A percentile compares a stretch with the other conserved stretches of the same genome.
Evolutionary conservation across 2,329 filamentous ascomycete species (phyloP).

Genomic region (Aspergillus cejpii): DNA sequence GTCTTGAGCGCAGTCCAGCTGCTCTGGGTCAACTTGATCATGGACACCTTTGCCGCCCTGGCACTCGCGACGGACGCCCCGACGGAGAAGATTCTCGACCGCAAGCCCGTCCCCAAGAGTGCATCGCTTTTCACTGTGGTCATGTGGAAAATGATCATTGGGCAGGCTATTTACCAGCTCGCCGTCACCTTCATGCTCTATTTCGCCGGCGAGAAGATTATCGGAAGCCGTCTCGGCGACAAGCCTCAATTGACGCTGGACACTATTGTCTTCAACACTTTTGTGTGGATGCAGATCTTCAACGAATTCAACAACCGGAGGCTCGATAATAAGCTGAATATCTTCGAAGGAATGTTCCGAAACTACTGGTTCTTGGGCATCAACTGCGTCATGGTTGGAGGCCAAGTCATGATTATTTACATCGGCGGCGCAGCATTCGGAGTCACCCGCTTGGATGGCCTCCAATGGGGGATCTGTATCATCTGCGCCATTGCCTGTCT

Average conservation of each 20-base stretch:
- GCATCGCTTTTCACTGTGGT: slow-evolving; percentile 73
- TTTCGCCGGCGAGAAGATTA: slow-evolving; percentile 60
- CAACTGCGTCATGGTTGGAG: slow-evolving; percentile 77
- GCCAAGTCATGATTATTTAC: slow-evolving; percentile 83
- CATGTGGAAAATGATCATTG: slow-evolving; percentile 99
- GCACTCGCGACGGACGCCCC: slow-evolving; percentile 89
- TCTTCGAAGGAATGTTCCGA: slow-evolving; percentile 77
- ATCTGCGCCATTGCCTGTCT: slow-evolving; percentile 78
- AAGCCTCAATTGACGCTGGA: slow-evolving; percentile 51
- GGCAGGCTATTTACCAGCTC: slow-evolving; percentile 84
- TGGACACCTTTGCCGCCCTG: slow-evolving; percentile 89
- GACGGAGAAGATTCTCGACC: slow-evolving; percentile 68
- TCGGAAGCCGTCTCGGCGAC: slow-evolving; percentile 50
- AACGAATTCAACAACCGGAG: slow-evolving; percentile 97
- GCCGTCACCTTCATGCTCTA: slow-evolving; percentile 71
- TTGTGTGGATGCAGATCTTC: slow-evolving; percentile 99
- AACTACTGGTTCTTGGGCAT: slow-evolving; percentile 90
- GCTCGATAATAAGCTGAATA: slow-evolving; percentile 90
- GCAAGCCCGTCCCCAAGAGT: slow-evolving; percentile 70
- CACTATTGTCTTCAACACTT: slow-evolving; percentile 93
- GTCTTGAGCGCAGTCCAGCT: slow-evolving; percentile 85
- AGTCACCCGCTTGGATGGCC: slow-evolving; percentile 61
- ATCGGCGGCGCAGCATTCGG: slow-evolving; percentile 76
- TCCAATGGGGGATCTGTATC: slow-evolving; percentile 83
- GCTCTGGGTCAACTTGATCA: slow-evolving; percentile 94